Evolutionary conservation across 352 stramenopile genomes (phyloP).

Genomic region (Phytophthora tubulina): DNA sequence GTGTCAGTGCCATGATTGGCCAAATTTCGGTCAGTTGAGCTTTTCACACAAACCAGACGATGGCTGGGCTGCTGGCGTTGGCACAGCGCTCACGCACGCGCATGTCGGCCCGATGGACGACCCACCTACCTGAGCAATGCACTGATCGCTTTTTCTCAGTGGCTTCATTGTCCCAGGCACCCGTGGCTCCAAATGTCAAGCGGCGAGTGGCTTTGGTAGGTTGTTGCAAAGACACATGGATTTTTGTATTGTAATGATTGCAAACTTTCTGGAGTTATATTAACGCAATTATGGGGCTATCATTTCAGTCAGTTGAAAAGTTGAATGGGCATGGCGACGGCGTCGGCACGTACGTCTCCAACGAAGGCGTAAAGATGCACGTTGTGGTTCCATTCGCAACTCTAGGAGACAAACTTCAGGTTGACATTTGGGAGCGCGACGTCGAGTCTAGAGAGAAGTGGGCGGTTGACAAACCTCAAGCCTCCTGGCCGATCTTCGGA

Average conservation of each 20-base stretch:
- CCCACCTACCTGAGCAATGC: background rate
- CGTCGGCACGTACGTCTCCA: conserved; percentile 38
- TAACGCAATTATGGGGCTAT: conserved; percentile 1
- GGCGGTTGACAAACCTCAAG: conserved; percentile 15
- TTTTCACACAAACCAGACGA: conserved; percentile 5
- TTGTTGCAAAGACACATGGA: too few species aligned
- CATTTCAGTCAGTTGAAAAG: conserved; percentile 43
- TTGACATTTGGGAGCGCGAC: conserved; percentile 66
- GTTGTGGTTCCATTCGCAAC: conserved; percentile 63
- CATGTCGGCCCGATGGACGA: background rate
- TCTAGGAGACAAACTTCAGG: conserved; percentile 57
- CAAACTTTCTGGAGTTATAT: background rate
- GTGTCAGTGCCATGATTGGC: conserved; percentile 6
- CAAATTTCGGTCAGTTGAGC: background rate
- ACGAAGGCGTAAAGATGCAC: conserved; percentile 32
- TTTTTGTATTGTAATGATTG: conserved; percentile 7
- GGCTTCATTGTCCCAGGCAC: background rate
- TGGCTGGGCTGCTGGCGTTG: background rate
- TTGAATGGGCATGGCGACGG: conserved; percentile 65
- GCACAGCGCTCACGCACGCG: background rate
- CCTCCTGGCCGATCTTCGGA: conserved; percentile 49
- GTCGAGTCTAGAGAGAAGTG: conserved; percentile 40
- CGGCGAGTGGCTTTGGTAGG: conserved; percentile 33
- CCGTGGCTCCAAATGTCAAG: conserved; percentile 16
- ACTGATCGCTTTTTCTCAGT: conserved; percentile 2